Base-by-base conservation (phyloP, 1,139 yeast genomes). In the Hemisphaericaspora xylofermentans region DNA sequence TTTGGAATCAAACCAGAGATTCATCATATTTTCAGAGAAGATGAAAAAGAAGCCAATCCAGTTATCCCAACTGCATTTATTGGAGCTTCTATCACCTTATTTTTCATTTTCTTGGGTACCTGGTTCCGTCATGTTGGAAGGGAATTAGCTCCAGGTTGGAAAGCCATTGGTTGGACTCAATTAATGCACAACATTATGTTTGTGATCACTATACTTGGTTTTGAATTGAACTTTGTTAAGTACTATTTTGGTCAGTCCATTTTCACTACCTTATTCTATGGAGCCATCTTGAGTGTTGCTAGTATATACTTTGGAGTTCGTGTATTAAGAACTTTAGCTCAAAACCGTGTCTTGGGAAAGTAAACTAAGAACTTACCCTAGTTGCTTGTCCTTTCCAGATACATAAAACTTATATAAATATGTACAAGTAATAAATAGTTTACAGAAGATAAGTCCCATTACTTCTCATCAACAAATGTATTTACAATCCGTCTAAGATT, bases 221-320 rank as follows among this genome's bases (percentile, higher is more conserved):
- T 80, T 50, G 96, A 89, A 64, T 60, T 64, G 35, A 69, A 78
- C 18, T 87, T 89, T 53, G 62, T 76, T 49, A 74, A 71, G 47
- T 91, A 91, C 66, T 91, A 80, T 64, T 60, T 80, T 50, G 85
- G 88, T 24, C 70, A 78, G 32, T 72, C 88, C 18, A 87, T 91
- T 40, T 89, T 91, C 61, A 71, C 78, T 17, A 82, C 95, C 1
- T 60, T 89, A 38, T 68, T 71, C 47, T 71, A 78, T 48, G 64
- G 74, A 9, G 69, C 74, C 9, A 48, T 79, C 18, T 64, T 84
- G 42, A 72, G 76, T 5, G 75, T 80, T 2, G 76, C 87, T 30
- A 68, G 84, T 22, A 59, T 86, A 35, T 74, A 76, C 59, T 67
- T 82, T 44, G 95, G 96, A n/a, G 74, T 88, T 6, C 76, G 79